Conservation (phyloP, 2,329 filamentous ascomycete genomes). For the Ophiostoma perfectum region DNA sequence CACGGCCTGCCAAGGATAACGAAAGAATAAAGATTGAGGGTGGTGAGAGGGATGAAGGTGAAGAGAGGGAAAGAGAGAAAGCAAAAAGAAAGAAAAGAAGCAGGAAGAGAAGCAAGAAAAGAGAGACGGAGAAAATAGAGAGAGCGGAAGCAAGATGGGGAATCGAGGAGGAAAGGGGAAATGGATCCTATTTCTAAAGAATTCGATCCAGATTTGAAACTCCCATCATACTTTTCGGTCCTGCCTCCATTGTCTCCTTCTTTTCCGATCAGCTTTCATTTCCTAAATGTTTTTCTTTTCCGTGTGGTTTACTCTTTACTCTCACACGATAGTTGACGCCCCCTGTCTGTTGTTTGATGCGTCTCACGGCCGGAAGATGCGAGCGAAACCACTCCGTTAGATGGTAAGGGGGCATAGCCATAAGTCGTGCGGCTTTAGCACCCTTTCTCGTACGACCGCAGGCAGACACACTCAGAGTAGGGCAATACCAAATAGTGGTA, state of each 20-base stretch:
- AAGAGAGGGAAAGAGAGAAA: conserved; percentile 11
- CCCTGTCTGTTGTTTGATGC: background rate
- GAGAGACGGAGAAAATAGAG: background rate
- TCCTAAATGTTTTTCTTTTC: background rate
- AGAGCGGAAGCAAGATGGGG: background rate
- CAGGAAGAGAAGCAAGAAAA: background rate
- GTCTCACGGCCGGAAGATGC: background rate
- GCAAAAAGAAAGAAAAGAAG: conserved; percentile 9
- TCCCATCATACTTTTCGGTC: background rate
- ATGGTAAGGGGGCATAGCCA: background rate
- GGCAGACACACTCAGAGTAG: too few relatives aligned
- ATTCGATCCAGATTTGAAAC: background rate
- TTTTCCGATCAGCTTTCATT: background rate
- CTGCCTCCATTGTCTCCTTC: background rate
- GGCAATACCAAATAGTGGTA: too few relatives aligned
- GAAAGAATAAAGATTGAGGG: conserved; percentile 13
- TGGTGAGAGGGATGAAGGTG: background rate
- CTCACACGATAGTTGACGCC: background rate
- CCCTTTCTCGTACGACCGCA: too few relatives aligned
- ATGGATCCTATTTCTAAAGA: conserved; percentile 1
- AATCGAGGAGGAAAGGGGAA: background rate
- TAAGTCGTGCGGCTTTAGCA: background rate
- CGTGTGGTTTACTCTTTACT: background rate
- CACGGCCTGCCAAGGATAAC: conserved; percentile 21
- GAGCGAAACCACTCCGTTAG: conserved; percentile 11